Evolutionary conservation across 768 basidiomycete genomes (phyloP), one percentile per base, ranked within the genome.

Genomic region (Phylloporus sp.): DNA sequence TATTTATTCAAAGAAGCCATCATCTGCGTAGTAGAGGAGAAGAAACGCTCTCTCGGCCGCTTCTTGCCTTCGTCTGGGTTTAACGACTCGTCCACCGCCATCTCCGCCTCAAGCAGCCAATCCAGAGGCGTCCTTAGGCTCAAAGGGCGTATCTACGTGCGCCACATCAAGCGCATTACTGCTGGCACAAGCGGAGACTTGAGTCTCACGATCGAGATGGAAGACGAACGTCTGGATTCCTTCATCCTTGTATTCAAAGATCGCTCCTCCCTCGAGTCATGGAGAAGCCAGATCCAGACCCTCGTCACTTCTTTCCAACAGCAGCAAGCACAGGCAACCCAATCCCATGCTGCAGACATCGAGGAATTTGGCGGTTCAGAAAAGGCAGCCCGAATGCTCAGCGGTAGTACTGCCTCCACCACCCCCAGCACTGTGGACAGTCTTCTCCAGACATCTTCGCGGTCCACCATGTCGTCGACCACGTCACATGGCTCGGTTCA

Each of bases 1-100:
- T 97, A 98, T 70, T 79, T 99, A 22, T 99, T 97, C 80, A 86
- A 86, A 60, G 92, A 97, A 66, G 96, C 96, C 9, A 89, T 99
- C 54, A 92, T 99, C 49, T 99, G 96, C 65, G 92, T 98, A n/a
- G 79, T 88, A 17, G 94, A 98, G 65, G 95, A 99, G 69, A 90
- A 84, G 73, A 94, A 91, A 59, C 81, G 86, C 21, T 82, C 84
- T 0, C 69, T 93, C 3, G 82, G 85, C 8, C 79, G 85, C 22
- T 73, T 92, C 37, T 74, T 92, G 5, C 82, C 84, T 24, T 82
- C 83, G 1, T 78, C 81, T 5, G 69, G 71, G 4, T 70, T 78
- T 34, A 78, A 73, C 31, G 81, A 82, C 49, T 66, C 73, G 4
- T 67, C 73, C 11, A 76, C 77, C 28, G 70, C 70, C 6, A 60